Base-by-base conservation (phyloP, 495 filamentous ascomycete genomes). In the Podospora appendiculata region DNA sequence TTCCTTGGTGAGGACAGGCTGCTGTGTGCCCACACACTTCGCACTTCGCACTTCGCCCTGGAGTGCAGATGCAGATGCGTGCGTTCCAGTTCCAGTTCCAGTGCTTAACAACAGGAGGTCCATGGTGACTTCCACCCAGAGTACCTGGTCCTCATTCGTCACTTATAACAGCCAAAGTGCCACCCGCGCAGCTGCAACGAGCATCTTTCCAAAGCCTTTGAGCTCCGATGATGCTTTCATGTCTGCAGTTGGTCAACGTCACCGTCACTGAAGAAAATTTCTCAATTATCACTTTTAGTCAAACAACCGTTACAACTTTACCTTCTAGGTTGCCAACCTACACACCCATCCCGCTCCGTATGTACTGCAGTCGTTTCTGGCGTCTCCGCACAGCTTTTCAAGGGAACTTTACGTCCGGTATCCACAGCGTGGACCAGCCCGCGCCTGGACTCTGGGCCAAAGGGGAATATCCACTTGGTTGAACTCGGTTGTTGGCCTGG, bases 111-210 rank as follows among this genome's bases (percentile, higher is more conserved):
- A 39, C 9, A 39, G 43, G 46, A 35, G 48, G 51, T 41, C 25
- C 17, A 32, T 52, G 56, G 59, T 55, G 57, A 62, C 59, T 50
- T 59, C 18, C 49, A 46, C 45, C 43, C 49, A 17, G 59, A 59
- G 60, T 57, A 57, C 60, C 57, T 57, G 50, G 56, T 57, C 55
- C 53, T 19, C 46, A 57, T 59, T 59, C 54, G 60, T 59, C 51
- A 55, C 51, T 62, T 62, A 62, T 59, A 62, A 55, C 60, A 25
- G 25, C 25, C 25, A 25, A 25, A 25, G 59, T 51, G 50, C 53
- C 59, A 25, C 5, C 5, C 25, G 51, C 54, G 51, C 57, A 38
- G 51, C 38, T 50, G 56, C 52, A 50, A 36, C 41, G 19, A 51
- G 47, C 42, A 40, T 17, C 41, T 45, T 38, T 57, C 34, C 57